Conservation (phyloP, 805 yeast species). For the Wickerhamomyces canadensis region DNA sequence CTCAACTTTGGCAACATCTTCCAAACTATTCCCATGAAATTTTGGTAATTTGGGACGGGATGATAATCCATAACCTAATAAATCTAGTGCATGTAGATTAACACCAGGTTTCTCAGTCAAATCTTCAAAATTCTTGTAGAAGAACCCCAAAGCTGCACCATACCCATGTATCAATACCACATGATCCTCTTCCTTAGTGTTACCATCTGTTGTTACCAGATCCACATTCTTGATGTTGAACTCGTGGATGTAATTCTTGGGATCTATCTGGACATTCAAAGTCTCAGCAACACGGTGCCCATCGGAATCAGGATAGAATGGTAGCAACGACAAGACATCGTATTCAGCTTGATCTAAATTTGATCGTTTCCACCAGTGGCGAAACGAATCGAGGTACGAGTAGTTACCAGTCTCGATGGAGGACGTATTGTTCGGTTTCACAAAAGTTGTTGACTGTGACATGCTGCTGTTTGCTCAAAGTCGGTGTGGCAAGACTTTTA, state of each 20-base stretch:
- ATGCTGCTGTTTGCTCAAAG: background rate
- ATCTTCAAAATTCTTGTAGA: constrained; percentile 56
- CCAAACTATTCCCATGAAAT: constrained; percentile 13
- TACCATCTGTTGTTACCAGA: too few relatives aligned
- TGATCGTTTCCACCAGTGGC: constrained; percentile 38
- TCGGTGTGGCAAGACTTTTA: too few relatives aligned
- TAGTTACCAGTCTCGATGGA: background rate
- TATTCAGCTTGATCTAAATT: constrained; percentile 36
- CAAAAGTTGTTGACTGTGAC: background rate
- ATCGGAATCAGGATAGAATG: constrained; percentile 53
- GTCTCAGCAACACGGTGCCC: constrained; percentile 40
- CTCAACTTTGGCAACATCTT: constrained; percentile 28
- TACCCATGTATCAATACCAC: constrained; percentile 78
- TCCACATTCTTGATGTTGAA: constrained; percentile 51
- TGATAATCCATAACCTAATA: constrained; percentile 58
- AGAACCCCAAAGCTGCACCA: constrained; percentile 80
- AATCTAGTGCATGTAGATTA: constrained; percentile 53
- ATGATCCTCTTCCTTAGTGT: constrained; percentile 30
- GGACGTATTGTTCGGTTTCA: too few relatives aligned
- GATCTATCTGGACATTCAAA: constrained; percentile 50
- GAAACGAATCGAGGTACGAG: constrained; percentile 28
- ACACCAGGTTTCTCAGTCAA: constrained; percentile 46
- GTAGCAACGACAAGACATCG: constrained; percentile 48
- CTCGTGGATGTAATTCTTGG: constrained; percentile 59
- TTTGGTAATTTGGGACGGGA: constrained; percentile 40